Conservation (phyloP, 1,139 yeast species). For the Protomyces gravidus region DNA sequence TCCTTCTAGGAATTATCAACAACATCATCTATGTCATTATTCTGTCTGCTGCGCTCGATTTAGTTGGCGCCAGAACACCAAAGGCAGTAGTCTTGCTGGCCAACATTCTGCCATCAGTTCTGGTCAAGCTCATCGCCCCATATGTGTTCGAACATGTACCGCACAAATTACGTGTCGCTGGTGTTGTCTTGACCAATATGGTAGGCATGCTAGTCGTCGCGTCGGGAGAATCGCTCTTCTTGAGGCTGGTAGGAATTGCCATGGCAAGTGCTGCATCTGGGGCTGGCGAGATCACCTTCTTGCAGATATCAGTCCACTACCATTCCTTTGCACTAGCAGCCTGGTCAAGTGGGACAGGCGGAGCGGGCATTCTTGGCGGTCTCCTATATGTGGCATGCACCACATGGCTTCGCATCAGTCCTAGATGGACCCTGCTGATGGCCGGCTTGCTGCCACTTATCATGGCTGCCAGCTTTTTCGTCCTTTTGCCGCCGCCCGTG, state of each 20-base stretch:
- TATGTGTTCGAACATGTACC: conserved; percentile 15
- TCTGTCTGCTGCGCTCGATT: conserved; percentile 48
- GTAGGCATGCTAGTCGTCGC: conserved; percentile 77
- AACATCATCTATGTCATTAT: conserved; percentile 88
- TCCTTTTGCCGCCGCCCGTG: conserved; percentile 40
- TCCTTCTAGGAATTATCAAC: conserved; percentile 80
- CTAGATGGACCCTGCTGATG: conserved; percentile 44
- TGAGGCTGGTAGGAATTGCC: conserved; percentile 63
- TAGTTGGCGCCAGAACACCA: conserved; percentile 78
- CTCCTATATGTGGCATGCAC: conserved; percentile 54
- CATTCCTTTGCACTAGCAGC: conserved; percentile 67
- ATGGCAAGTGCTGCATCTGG: conserved; percentile 85
- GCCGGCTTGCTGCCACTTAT: conserved; percentile 45
- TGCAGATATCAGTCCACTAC: conserved; percentile 69
- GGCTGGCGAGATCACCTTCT: conserved; percentile 80
- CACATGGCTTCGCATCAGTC: conserved; percentile 50
- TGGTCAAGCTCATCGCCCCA: conserved; percentile 69
- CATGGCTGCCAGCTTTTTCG: conserved; percentile 43
- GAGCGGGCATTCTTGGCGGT: conserved; percentile 77
- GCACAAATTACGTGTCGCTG: conserved; percentile 47
- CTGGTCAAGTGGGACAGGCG: conserved; percentile 93
- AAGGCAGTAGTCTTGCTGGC: conserved; percentile 81
- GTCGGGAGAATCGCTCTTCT: conserved; percentile 39
- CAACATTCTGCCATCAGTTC: conserved; percentile 78
- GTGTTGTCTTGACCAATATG: conserved; percentile 57